phyloP scores from a whole-genome alignment of 73 alveolate genomes.

The Tetrahymena thermophila region DNA sequence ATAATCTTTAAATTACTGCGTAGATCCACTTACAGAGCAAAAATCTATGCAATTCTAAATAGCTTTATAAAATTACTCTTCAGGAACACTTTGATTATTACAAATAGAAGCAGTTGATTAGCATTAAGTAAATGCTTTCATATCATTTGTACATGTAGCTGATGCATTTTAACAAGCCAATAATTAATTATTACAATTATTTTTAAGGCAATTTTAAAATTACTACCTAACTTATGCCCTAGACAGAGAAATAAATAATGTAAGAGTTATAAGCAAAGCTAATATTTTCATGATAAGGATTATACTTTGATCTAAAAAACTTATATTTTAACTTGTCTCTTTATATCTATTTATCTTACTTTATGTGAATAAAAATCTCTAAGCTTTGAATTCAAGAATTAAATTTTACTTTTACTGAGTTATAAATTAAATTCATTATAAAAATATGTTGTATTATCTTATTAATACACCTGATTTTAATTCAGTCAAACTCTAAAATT shows the following conservation, averaged over 20 bases:
- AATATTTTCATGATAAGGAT: not conserved
- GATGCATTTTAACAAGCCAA: not conserved
- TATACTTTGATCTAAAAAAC: not conserved
- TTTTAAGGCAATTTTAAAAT: not conserved
- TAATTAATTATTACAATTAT: not conserved
- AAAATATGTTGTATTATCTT: no score
- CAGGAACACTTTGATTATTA: not conserved
- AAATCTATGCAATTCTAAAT: not conserved
- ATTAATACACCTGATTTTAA: no score
- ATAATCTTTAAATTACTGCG: not conserved
- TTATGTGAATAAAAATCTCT: not conserved
- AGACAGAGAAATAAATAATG: not conserved
- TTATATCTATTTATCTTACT: not conserved
- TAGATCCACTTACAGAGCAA: not conserved
- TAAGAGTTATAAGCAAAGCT: not conserved
- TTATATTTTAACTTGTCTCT: no score
- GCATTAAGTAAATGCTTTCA: not conserved
- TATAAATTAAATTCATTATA: no score
- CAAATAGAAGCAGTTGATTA: not conserved
- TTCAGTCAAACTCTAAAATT: not conserved
- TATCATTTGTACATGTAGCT: not conserved
- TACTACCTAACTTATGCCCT: not conserved
- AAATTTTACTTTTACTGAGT: not conserved
- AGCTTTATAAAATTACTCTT: not conserved
- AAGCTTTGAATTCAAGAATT: not conserved